A percentile compares a stretch with the other conserved stretches of the same genome.
Conservation (phyloP, 768 basidiomycete species). For the Galerina sulciceps region DNA sequence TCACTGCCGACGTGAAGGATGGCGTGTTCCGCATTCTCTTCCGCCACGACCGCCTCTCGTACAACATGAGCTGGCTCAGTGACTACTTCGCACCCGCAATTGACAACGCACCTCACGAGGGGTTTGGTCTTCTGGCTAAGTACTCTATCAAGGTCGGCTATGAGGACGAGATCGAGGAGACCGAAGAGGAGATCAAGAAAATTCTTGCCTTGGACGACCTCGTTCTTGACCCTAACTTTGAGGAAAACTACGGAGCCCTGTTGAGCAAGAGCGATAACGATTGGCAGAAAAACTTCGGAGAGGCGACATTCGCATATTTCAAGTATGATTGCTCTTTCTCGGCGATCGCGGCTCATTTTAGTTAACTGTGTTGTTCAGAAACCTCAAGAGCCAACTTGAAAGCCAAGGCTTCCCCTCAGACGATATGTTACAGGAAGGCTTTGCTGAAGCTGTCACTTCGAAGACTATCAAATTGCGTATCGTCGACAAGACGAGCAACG, state of each 20-base stretch:
- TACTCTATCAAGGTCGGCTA: conserved; percentile 36
- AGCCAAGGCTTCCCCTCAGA: conserved; percentile 40
- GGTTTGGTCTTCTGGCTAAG: conserved; percentile 37
- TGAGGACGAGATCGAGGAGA: conserved; percentile 31
- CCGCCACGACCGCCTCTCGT: conserved; percentile 32
- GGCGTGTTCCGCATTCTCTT: conserved; percentile 46
- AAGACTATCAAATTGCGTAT: conserved; percentile 43
- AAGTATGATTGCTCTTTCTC: conserved; percentile 15
- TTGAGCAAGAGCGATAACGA: conserved; percentile 28
- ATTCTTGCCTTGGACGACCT: conserved; percentile 34
- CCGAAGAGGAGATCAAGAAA: conserved; percentile 30
- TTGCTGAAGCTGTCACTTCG: conserved; percentile 35
- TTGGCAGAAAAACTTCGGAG: conserved; percentile 34
- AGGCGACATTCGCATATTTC: conserved; percentile 32
- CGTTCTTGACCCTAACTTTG: conserved; percentile 42
- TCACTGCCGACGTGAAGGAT: conserved; percentile 39
- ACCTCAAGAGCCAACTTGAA: conserved; percentile 34
- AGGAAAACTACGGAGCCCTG: conserved; percentile 33
- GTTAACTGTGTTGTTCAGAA: background rate
- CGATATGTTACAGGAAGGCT: conserved; percentile 45
- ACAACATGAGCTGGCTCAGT: conserved; percentile 30
- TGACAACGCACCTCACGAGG: conserved; percentile 35
- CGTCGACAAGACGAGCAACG: conserved; percentile 33
- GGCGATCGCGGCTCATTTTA: background rate
- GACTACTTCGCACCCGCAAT: conserved; percentile 35